These are phyloP conservation scores for Fusarium circinatum DNA, from an alignment of 2,329 filamentous ascomycete species.

Conservation along the genomic window DNA sequence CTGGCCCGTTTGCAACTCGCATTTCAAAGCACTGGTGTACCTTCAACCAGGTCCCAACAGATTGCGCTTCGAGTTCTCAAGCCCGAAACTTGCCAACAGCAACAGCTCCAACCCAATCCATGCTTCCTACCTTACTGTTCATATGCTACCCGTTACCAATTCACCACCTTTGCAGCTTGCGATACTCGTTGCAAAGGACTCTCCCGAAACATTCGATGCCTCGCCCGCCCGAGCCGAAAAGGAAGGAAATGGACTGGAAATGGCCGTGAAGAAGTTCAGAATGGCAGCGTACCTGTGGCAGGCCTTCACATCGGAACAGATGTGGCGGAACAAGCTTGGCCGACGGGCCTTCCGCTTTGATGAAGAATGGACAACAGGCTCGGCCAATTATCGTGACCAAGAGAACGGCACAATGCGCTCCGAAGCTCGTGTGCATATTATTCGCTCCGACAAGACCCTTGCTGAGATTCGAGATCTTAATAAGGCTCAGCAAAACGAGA, in stretches of 20 bases:
- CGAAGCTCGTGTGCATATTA: slow-evolving; percentile 88
- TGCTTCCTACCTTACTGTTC: slow-evolving; percentile 81
- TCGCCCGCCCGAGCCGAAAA: slow-evolving; percentile 77
- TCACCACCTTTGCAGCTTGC: slow-evolving; percentile 89
- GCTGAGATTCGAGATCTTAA: slow-evolving; percentile 84
- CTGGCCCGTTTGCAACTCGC: slow-evolving; percentile 89
- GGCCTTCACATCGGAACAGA: slow-evolving; percentile 95
- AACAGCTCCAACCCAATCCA: slow-evolving; percentile 76
- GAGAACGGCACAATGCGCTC: slow-evolving; percentile 81
- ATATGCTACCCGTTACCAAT: slow-evolving; percentile 83
- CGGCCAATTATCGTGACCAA: slow-evolving; percentile 79
- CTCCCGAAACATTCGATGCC: slow-evolving; percentile 84
- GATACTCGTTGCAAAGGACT: slow-evolving; percentile 88
- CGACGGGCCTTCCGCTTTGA: slow-evolving; percentile 90
- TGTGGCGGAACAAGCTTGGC: slow-evolving; percentile 89
- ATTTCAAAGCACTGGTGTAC: slow-evolving; percentile 92
- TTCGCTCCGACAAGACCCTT: slow-evolving; percentile 84
- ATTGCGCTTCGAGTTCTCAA: slow-evolving; percentile 87
- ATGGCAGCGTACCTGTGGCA: slow-evolving; percentile 98
- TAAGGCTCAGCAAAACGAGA: slow-evolving; percentile 78
- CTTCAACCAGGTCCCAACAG: slow-evolving; percentile 92
- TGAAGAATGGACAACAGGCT: slow-evolving; percentile 92
- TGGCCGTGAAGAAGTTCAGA: slow-evolving; percentile 87
- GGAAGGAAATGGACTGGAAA: slow-evolving; percentile 84
- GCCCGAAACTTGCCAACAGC: slow-evolving; percentile 79